A percentile compares a stretch with the other conserved stretches of the same genome.
phyloP scores from a whole-genome alignment of 352 stramenopile genomes.

The Pythium rishiriense region DNA sequence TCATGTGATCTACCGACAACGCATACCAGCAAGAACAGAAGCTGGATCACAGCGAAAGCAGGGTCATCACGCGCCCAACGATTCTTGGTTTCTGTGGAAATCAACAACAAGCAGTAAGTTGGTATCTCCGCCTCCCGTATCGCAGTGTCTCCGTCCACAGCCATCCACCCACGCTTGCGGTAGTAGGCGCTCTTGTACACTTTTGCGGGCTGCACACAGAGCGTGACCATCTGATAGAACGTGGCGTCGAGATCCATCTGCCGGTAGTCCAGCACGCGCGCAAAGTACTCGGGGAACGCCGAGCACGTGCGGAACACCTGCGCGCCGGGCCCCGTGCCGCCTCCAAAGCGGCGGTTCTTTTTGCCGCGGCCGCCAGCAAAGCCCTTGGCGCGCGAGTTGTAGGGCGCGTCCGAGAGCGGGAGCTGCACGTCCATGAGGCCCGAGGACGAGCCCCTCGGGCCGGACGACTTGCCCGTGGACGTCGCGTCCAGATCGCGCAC shows the following conservation, averaged over 20 bases:
- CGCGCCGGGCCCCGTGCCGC: constrained; percentile 18
- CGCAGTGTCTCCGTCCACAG: too few species aligned
- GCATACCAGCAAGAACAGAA: constrained; percentile 86
- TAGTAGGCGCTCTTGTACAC: constrained; percentile 90
- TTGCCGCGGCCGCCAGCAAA: constrained; percentile 9
- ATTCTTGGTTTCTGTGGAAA: constrained; percentile 94
- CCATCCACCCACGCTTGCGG: constrained; percentile 62
- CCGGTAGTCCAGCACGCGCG: constrained; percentile 74
- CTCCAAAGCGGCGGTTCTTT: constrained; percentile 23
- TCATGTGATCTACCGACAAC: background rate
- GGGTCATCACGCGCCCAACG: constrained; percentile 97
- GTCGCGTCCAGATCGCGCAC: constrained; percentile 10
- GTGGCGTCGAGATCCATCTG: constrained; percentile 90
- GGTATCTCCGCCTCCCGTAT: too few species aligned
- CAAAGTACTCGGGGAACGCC: constrained; percentile 80
- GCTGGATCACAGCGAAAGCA: constrained; percentile 96
- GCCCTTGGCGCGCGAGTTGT: constrained; percentile 10
- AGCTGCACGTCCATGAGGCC: constrained; percentile 9
- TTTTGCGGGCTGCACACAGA: constrained; percentile 81
- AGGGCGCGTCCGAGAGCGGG: constrained; percentile 12
- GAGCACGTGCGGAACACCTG: constrained; percentile 78
- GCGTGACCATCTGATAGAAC: constrained; percentile 89
- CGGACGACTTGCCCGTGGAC: background rate
- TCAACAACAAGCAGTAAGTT: background rate
- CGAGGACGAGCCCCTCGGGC: constrained; percentile 1